Evolutionary conservation across 2,329 filamentous ascomycete species (phyloP).

Genomic region (Magnaporthiopsis rhizophila): DNA sequence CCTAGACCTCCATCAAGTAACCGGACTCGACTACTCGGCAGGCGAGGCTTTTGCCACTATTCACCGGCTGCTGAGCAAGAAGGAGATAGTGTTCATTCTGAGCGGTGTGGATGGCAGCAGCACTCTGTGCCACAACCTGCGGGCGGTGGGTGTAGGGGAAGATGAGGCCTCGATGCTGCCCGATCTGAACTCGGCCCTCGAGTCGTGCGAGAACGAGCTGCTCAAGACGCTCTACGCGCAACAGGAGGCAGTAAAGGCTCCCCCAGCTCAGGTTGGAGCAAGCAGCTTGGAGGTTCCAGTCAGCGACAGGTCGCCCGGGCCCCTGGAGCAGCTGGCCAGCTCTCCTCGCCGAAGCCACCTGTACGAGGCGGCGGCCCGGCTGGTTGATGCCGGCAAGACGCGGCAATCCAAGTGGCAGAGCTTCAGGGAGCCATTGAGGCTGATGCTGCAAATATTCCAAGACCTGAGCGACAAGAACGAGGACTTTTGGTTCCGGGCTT

Average conservation of each 20-base stretch:
- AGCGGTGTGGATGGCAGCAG: constrained; percentile 73
- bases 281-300: constrained; percentile 41
- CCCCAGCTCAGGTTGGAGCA: neutral
- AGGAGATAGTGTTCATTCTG: constrained; percentile 72
- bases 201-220: constrained; percentile 91
- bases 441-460: constrained; percentile 94
- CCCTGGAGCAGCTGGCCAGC: constrained; percentile 47
- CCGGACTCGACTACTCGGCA: constrained; percentile 90
- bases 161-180: constrained; percentile 75
- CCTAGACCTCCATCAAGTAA: constrained; percentile 82
- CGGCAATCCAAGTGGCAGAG: constrained; percentile 66
- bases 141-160: constrained; percentile 74
- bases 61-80: constrained; percentile 70
- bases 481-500: constrained; percentile 87
- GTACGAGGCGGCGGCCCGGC: constrained; percentile 67
- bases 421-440: constrained; percentile 81
- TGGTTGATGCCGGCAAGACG: constrained; percentile 54
- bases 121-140: constrained; percentile 68
- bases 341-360: constrained; percentile 77
- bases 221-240: constrained; percentile 71
- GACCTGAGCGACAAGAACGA: constrained; percentile 78
- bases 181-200: constrained; percentile 85
- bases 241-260: constrained; percentile 42
- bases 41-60: constrained; percentile 93
- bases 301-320: constrained; percentile 11